A percentile compares a stretch with the other conserved stretches of the same genome.
These are phyloP conservation scores for Dioscorea alata DNA, from an alignment of 106 monocot species.

Conservation along the genomic window DNA sequence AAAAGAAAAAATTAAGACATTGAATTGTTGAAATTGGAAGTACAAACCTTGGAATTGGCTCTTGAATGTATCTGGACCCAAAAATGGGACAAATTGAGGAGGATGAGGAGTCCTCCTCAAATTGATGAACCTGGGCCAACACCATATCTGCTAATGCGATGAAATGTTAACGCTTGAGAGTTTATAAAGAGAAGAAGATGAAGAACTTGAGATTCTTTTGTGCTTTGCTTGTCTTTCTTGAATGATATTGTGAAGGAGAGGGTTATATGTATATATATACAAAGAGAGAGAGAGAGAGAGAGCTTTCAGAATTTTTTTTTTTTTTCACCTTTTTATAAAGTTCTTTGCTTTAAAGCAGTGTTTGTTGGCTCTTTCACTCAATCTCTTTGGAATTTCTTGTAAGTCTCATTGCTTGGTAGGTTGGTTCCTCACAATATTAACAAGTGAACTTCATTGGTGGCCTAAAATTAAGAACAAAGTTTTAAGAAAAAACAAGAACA, in stretches of 20 bases:
- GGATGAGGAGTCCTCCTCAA: constrained; percentile 4
- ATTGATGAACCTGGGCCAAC: constrained; percentile 18
- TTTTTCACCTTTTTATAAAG: too few relatives aligned
- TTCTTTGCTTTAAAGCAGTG: neutral
- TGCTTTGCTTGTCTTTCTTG: constrained; percentile 28
- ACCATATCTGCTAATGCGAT: constrained; percentile 19
- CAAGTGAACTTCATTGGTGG: neutral
- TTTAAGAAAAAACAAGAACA: too few relatives aligned
- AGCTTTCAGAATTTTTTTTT: too few relatives aligned
- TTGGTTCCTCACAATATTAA: neutral
- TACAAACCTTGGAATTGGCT: constrained; percentile 30
- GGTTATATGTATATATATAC: neutral
- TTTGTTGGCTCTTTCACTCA: neutral
- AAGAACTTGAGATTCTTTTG: constrained; percentile 5
- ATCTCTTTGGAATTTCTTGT: neutral
- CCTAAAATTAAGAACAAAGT: too few relatives aligned
- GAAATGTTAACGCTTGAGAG: neutral
- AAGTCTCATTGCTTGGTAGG: neutral
- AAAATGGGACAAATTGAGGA: constrained; percentile 13
- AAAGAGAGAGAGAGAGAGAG: neutral
- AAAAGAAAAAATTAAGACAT: too few relatives aligned
- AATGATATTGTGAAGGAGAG: neutral
- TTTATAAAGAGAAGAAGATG: neutral
- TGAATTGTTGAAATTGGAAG: too few relatives aligned
- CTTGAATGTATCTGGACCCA: constrained; percentile 40